Conservation (phyloP, 2,329 filamentous ascomycete species). For the Xylariaceae sp. region DNA sequence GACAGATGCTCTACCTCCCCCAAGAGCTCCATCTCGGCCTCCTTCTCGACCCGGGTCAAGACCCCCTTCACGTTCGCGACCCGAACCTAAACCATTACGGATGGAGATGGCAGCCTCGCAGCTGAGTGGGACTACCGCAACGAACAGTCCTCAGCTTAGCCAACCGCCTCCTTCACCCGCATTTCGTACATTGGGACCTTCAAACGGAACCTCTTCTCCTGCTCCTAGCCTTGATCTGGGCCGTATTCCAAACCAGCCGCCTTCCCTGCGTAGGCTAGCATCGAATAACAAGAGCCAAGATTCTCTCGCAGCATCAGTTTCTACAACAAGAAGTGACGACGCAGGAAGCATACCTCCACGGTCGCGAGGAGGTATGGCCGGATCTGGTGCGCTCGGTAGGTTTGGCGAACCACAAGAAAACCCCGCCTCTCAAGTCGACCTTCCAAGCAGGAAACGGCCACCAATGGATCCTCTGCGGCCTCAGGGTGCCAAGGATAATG, state of each 20-base stretch:
- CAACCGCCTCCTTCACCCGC: slow-evolving; percentile 37
- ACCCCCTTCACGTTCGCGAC: slow-evolving; percentile 27
- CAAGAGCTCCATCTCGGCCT: slow-evolving; percentile 25
- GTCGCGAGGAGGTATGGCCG: slow-evolving; percentile 57
- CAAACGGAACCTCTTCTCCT: slow-evolving; percentile 54
- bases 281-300: slow-evolving; percentile 64
- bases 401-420: slow-evolving; percentile 44
- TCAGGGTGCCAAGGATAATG: slow-evolving; percentile 53
- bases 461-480: slow-evolving; percentile 68
- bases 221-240: slow-evolving; percentile 58
- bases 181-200: slow-evolving; percentile 42
- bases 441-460: slow-evolving; percentile 69
- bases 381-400: slow-evolving; percentile 47
- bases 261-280: slow-evolving; percentile 53
- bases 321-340: slow-evolving; percentile 57
- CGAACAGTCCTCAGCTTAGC: slow-evolving; percentile 32
- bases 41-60: slow-evolving; percentile 30
- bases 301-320: slow-evolving; percentile 56
- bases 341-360: slow-evolving; percentile 55
- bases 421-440: slow-evolving; percentile 49
- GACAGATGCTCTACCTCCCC: slow-evolving; percentile 29
- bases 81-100: slow-evolving; percentile 29
- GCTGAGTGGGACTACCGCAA: slow-evolving; percentile 13
- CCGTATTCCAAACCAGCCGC: slow-evolving; percentile 47
- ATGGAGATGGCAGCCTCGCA: slow-evolving; percentile 19